These are phyloP conservation scores for Cordyceps javanica DNA, from an alignment of 2,329 filamentous ascomycete species.

Conservation along the genomic window DNA sequence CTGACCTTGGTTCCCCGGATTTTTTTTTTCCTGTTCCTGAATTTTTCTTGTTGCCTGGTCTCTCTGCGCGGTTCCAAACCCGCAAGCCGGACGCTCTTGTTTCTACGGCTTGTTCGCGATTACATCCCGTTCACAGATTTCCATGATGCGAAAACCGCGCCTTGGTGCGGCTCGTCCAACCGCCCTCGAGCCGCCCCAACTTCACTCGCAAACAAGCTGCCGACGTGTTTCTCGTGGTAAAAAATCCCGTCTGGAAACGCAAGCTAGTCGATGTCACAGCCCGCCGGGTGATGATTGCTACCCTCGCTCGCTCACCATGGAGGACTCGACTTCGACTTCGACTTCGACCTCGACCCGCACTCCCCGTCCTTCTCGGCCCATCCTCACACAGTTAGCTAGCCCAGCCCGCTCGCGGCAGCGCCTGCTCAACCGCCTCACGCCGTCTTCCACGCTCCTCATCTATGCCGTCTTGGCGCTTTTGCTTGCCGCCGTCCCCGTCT, in stretches of 20 bases:
- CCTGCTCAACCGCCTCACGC: not conserved
- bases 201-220: not conserved
- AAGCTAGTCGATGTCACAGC: not conserved
- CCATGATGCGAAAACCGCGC: slow-evolving; percentile 6
- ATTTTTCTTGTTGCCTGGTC: not conserved
- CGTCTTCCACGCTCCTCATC: slow-evolving; percentile 10
- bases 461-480: slow-evolving; percentile 31
- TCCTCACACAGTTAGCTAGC: not conserved
- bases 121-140: not conserved
- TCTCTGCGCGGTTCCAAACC: not conserved
- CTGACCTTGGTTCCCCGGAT: not conserved
- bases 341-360: not conserved
- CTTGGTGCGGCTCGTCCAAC: not conserved
- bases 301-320: not conserved
- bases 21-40: not conserved
- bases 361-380: not conserved
- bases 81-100: not conserved
- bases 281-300: not conserved
- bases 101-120: not conserved
- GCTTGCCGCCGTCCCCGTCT: slow-evolving; percentile 32
- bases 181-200: not conserved
- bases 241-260: not conserved
- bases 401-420: slow-evolving; percentile 1
- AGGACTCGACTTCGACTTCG: not conserved
- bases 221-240: not conserved